These are phyloP conservation scores for Drechslera avenae DNA, from an alignment of 2,329 filamentous ascomycete genomes.

Conservation along the genomic window DNA sequence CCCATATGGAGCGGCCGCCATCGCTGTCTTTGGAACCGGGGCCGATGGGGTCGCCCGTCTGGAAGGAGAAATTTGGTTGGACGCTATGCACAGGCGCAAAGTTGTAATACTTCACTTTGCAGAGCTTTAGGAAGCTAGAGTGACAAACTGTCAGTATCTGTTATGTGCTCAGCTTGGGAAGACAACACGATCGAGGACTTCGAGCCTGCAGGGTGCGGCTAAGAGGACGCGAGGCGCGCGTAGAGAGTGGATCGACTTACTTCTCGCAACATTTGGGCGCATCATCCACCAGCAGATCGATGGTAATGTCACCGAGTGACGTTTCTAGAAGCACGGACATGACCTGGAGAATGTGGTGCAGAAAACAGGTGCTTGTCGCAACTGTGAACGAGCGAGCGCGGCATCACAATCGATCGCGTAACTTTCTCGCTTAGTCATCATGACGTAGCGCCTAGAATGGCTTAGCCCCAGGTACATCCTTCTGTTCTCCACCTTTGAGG, in stretches of 20 bases:
- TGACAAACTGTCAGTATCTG: conserved; percentile 57
- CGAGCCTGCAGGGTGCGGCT: conserved; percentile 27
- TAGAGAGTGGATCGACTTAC: conserved; percentile 60
- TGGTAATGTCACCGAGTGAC: conserved; percentile 89
- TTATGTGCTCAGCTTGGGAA: conserved; percentile 58
- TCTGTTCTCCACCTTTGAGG: conserved; percentile 8
- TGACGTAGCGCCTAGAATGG: conserved; percentile 15
- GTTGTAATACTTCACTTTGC: conserved; percentile 99
- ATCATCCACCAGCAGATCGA: conserved; percentile 87
- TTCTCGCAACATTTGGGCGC: conserved; percentile 94
- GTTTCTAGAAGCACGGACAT: conserved; percentile 98
- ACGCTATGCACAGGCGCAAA: conserved; percentile 90
- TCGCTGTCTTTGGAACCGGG: conserved; percentile 83
- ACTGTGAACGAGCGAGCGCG: conserved; percentile 17
- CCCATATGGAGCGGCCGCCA: conserved; percentile 94
- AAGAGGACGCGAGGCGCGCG: conserved; percentile 23
- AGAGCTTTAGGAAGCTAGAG: conserved; percentile 90
- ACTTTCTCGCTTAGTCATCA: conserved; percentile 25
- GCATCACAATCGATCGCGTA: conserved; percentile 2
- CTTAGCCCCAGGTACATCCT: conserved; percentile 11
- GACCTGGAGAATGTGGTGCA: conserved; percentile 21
- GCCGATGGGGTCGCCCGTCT: conserved; percentile 92
- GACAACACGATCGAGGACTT: conserved; percentile 34
- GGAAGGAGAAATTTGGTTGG: conserved; percentile 94
- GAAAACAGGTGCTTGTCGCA: conserved; percentile 26